Conservation (phyloP, 2,329 filamentous ascomycete species). For the Penicillium sp. region DNA sequence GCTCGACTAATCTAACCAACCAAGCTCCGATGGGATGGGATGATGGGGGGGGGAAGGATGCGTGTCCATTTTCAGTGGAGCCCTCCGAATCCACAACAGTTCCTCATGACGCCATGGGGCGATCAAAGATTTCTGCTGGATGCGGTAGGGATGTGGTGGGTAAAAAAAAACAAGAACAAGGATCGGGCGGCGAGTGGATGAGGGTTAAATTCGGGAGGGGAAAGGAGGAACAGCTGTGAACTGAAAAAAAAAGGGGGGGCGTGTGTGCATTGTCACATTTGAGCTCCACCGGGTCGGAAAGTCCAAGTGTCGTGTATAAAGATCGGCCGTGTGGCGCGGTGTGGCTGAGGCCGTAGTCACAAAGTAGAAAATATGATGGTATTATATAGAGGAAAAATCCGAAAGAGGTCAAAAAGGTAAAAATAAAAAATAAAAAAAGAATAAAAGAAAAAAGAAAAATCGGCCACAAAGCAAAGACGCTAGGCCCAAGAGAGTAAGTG, state of each 20-base stretch:
- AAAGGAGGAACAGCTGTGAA: neutral
- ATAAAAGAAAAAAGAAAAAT: neutral
- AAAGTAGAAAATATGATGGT: neutral
- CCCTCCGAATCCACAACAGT: conserved; percentile 9
- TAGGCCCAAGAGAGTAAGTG: conserved; percentile 19
- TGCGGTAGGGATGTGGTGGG: conserved; percentile 11
- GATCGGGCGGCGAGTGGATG: conserved; percentile 2
- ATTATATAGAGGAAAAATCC: neutral
- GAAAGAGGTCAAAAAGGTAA: neutral
- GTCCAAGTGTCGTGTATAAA: neutral
- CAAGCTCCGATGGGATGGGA: conserved; percentile 7
- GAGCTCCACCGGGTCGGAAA: conserved; percentile 1
- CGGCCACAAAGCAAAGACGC: conserved; percentile 10
- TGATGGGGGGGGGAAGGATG: neutral
- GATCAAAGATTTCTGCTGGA: conserved; percentile 17
- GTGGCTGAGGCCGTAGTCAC: conserved; percentile 19
- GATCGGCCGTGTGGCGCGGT: conserved; percentile 5
- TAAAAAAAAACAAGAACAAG: conserved; percentile 4
- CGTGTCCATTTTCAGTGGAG: conserved; percentile 12
- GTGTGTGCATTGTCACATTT: conserved; percentile 21
- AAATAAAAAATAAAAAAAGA: neutral
- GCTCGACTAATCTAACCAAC: conserved; percentile 28
- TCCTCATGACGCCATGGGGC: conserved; percentile 20
- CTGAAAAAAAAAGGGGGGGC: conserved; percentile 4
- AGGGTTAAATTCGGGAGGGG: conserved; percentile 1